Evolutionary conservation across 208 protist genomes (phyloP).

Genomic region (Trypanosoma conorhini): DNA sequence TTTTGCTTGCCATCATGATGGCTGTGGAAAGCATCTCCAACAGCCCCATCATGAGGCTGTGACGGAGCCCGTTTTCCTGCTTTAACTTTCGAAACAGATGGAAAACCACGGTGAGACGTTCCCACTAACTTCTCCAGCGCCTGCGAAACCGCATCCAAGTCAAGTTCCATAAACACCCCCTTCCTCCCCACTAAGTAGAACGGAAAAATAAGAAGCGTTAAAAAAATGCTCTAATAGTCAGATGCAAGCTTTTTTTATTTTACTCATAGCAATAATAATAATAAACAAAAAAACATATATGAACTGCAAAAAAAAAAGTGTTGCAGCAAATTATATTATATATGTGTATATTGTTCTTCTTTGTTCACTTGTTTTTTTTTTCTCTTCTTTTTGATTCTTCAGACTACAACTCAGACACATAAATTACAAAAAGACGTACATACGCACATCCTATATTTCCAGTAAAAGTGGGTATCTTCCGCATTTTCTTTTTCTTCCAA

Average conservation of each 20-base stretch:
- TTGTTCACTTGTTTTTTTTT: not conserved
- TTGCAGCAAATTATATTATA: too few relatives aligned
- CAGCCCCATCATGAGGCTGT: not conserved
- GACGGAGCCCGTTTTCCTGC: not conserved
- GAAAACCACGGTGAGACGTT: not conserved
- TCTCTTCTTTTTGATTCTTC: not conserved
- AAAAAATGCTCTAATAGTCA: not conserved
- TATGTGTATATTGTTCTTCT: too few relatives aligned
- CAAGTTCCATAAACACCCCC: constrained; percentile 30
- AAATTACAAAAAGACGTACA: not conserved
- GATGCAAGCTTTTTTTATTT: too few relatives aligned
- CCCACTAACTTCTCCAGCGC: constrained; percentile 17
- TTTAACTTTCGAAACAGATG: not conserved
- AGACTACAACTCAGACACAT: not conserved
- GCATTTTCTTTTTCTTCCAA: not conserved
- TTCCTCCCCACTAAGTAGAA: not conserved
- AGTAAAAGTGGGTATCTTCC: not conserved
- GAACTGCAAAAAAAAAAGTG: too few relatives aligned
- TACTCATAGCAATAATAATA: too few relatives aligned
- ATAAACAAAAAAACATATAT: too few relatives aligned
- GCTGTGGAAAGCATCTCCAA: not conserved
- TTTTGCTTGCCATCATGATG: not conserved
- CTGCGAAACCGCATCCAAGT: constrained; percentile 29
- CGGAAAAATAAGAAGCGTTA: constrained; percentile 6
- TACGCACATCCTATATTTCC: not conserved